Evolutionary conservation across 106 monocot species (phyloP).

Genomic region (Allium fistulosum): DNA sequence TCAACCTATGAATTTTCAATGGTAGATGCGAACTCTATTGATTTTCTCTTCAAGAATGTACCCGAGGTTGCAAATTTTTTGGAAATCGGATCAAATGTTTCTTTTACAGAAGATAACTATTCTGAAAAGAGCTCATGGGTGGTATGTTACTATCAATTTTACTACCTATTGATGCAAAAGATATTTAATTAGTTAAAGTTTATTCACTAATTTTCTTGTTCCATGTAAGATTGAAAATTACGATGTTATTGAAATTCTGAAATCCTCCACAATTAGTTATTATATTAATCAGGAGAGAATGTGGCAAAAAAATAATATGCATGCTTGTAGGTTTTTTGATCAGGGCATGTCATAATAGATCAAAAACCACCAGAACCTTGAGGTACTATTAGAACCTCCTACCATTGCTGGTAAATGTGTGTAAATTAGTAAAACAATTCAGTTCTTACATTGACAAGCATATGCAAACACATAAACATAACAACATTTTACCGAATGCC

Average conservation of each 20-base stretch:
- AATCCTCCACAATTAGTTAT: not conserved
- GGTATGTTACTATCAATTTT: slow-evolving; percentile 40
- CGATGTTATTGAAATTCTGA: too few species aligned
- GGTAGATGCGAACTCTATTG: slow-evolving; percentile 83
- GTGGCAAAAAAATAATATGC: not conserved
- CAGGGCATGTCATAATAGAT: too few species aligned
- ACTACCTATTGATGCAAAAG: not conserved
- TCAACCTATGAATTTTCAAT: slow-evolving; percentile 86
- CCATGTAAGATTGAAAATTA: too few species aligned
- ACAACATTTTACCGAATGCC: not conserved
- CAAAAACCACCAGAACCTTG: too few species aligned
- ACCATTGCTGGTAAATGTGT: too few species aligned
- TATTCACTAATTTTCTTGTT: too few species aligned
- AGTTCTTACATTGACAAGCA: not conserved
- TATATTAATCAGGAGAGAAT: not conserved
- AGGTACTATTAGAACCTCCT: too few species aligned
- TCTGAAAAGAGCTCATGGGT: slow-evolving; percentile 78
- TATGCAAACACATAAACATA: not conserved
- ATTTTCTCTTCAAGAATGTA: slow-evolving; percentile 82
- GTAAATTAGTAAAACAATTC: too few species aligned
- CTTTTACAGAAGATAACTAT: slow-evolving; percentile 28
- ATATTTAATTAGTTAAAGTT: not conserved
- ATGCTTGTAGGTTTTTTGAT: not conserved
- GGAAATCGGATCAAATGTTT: slow-evolving; percentile 35
- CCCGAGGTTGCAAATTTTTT: slow-evolving; percentile 75